Evolutionary conservation across 2,329 filamentous ascomycete genomes (phyloP).

Genomic region (Aspergillus japonicus): DNA sequence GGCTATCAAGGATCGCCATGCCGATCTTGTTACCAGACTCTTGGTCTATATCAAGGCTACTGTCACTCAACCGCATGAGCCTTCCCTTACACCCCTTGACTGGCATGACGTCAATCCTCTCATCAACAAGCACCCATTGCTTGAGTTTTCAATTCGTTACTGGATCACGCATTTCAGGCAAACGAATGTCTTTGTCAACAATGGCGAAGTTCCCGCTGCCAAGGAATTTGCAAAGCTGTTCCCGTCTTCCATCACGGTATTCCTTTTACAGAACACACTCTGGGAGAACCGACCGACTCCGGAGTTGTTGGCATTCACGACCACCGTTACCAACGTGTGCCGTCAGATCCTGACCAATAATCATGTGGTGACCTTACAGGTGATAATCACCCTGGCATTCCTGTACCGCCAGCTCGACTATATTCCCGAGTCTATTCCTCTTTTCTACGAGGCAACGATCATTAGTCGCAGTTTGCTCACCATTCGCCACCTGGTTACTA

Average conservation of each 20-base stretch:
- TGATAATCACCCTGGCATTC: constrained; percentile 37
- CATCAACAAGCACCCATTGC: constrained; percentile 39
- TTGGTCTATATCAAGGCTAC: constrained; percentile 35
- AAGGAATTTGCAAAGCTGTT: constrained; percentile 50
- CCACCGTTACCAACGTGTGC: constrained; percentile 31
- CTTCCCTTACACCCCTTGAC: constrained; percentile 30
- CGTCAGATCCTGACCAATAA: constrained; percentile 34
- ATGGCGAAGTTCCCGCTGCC: constrained; percentile 39
- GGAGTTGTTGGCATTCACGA: constrained; percentile 28
- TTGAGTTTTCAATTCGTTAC: constrained; percentile 50
- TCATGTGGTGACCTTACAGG: constrained; percentile 50
- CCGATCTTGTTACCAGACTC: constrained; percentile 34
- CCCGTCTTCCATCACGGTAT: constrained; percentile 45
- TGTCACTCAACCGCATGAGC: constrained; percentile 32
- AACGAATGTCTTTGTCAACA: constrained; percentile 28
- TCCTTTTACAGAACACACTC: constrained; percentile 49
- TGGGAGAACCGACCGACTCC: constrained; percentile 45
- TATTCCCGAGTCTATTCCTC: constrained; percentile 32
- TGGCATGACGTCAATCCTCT: constrained; percentile 25
- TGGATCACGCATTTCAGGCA: constrained; percentile 35
- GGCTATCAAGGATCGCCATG: constrained; percentile 34
- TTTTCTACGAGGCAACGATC: constrained; percentile 47
- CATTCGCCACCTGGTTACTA: constrained; percentile 46
- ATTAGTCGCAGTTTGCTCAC: constrained; percentile 42
- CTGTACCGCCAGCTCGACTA: constrained; percentile 38